phyloP scores from a whole-genome alignment of 148 eudicot species.

The Persicaria maculosa region DNA sequence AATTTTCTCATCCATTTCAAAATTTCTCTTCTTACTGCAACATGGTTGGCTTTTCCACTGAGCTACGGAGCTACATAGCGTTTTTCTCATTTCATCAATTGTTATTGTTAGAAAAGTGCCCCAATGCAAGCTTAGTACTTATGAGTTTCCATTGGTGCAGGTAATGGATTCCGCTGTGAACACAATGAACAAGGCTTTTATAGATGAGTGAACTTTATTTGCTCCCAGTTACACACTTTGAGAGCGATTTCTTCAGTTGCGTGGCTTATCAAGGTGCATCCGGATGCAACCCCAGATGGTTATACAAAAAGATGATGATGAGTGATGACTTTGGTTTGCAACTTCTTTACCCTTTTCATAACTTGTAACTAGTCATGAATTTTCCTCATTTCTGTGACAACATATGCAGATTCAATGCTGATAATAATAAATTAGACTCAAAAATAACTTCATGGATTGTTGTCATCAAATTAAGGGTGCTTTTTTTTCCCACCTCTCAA shows the following conservation, averaged over 20 bases:
- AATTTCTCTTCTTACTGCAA: not conserved
- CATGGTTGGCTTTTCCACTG: not conserved
- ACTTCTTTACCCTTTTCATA: not conserved
- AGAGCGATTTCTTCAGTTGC: not conserved
- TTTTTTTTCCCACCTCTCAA: constrained; percentile 10
- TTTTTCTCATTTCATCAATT: not conserved
- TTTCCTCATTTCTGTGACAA: constrained; percentile 16
- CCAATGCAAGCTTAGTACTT: not conserved
- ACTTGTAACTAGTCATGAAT: constrained; percentile 8
- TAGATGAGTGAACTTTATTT: constrained; percentile 42
- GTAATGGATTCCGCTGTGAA: constrained; percentile 85
- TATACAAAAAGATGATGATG: not conserved
- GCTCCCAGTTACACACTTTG: not conserved
- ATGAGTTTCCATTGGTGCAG: constrained; percentile 33
- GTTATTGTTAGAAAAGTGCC: not conserved
- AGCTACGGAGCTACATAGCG: too few species aligned
- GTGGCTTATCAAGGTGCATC: not conserved
- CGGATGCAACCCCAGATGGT: not conserved
- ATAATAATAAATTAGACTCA: not conserved
- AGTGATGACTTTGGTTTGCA: not conserved
- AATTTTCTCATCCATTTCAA: not conserved
- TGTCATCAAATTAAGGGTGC: constrained; percentile 10
- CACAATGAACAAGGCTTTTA: constrained; percentile 72
- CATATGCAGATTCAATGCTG: not conserved
- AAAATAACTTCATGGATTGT: not conserved